Evolutionary conservation across 176 grass and related monocot genomes (phyloP), one percentile per base, ranked within the genome.

Genomic region (Luzula sylvatica): DNA sequence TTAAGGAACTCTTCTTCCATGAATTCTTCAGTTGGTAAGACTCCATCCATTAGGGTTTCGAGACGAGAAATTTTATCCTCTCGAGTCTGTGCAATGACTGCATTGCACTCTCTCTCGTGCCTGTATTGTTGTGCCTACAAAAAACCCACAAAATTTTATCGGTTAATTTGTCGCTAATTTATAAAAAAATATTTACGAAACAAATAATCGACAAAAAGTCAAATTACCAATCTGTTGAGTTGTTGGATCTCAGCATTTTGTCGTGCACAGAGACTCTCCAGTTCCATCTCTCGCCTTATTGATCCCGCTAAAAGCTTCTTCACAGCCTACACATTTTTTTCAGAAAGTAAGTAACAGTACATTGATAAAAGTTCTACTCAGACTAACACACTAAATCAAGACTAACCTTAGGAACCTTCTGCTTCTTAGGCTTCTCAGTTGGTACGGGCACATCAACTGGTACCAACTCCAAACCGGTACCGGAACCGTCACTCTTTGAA

Each of bases 41-140:
- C 86, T 56, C 92, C 92, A 74, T 98, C 92, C 92, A 98, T 90
- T 53, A 98, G 75, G 49, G 78, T 90, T 68, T 98, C 92, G 52
- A 98, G 92, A 27, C 92, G 87, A 27, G 75, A 87, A 68, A 98
- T 98, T 23, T 87, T 98, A 42, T 83, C 92, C 74, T 98, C 92
- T n/a, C 79, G 71, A 57, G 81, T 79, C 68, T 98, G 71, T 53
- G 81, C 67, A 82, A 98, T 86, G 52, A 98, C 74, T 40, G 92
- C 85, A 90, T 70, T 98, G 65, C 92, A 98, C 70, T 98, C 81
- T 8, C 92, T 81, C 52, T 98, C 92, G 60, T 89, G 85, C 45
- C 86, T 98, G 50, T 98, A 98, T 66, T 98, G 92, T 76, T 83
- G 85, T 25, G 89, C 72, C 92, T 98, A 55, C 55, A 75, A 60